Conservation (phyloP, 2,329 filamentous ascomycete species). For the Penicillium polonicum region DNA sequence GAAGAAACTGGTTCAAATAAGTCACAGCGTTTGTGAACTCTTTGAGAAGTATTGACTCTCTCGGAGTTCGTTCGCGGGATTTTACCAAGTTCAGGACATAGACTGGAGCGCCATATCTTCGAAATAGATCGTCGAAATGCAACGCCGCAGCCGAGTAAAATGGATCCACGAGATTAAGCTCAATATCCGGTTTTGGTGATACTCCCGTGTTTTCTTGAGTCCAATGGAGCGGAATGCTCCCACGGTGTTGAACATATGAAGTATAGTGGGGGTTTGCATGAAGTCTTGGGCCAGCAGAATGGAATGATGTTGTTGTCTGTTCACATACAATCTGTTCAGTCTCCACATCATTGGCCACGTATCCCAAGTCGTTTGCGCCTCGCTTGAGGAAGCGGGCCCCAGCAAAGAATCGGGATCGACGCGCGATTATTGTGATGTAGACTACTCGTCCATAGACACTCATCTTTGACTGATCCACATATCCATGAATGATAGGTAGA, state of each 20-base stretch:
- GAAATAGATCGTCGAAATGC: constrained; percentile 93
- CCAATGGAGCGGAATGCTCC: constrained; percentile 96
- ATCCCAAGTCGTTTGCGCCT: constrained; percentile 89
- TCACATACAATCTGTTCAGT: constrained; percentile 98
- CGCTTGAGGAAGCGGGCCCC: constrained; percentile 92
- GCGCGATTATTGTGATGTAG: constrained; percentile 90
- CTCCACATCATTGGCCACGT: constrained; percentile 97
- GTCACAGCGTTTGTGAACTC: constrained; percentile 85
- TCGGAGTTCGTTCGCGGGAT: constrained; percentile 77
- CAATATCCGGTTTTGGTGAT: constrained; percentile 92
- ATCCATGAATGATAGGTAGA: constrained; percentile 90
- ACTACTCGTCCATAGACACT: constrained; percentile 84
- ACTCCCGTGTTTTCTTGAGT: constrained; percentile 94
- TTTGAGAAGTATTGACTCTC: constrained; percentile 84
- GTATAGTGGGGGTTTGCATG: constrained; percentile 91
- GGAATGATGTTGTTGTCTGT: constrained; percentile 90
- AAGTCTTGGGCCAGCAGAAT: constrained; percentile 79
- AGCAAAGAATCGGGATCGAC: constrained; percentile 88
- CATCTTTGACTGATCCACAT: constrained; percentile 84
- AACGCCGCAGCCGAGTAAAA: constrained; percentile 91
- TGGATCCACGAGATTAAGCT: constrained; percentile 90
- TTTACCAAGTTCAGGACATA: constrained; percentile 93
- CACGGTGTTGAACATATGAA: constrained; percentile 93
- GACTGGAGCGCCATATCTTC: constrained; percentile 86
- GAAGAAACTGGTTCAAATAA: constrained; percentile 93